Percentiles rank a stretch among this genome's conserved stretches.
Evolutionary conservation across 208 protist genomes (phyloP).

Genomic region (Trichomonas vaginalis): DNA sequence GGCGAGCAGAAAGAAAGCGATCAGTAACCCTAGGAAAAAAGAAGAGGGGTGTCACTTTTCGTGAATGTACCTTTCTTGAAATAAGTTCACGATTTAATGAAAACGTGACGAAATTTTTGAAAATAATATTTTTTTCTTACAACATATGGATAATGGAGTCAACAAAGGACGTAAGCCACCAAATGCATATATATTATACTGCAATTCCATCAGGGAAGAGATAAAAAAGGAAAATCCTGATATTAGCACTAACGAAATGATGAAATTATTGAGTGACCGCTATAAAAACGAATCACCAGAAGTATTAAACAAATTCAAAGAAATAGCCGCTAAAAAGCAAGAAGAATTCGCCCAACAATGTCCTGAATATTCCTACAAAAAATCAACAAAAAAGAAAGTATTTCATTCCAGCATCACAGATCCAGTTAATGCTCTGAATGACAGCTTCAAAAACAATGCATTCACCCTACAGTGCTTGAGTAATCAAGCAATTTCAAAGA

Average conservation of each 20-base stretch:
- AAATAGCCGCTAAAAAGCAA: background rate
- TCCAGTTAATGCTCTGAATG: background rate
- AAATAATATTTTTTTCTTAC: too few relatives aligned
- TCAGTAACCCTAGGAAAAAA: too few relatives aligned
- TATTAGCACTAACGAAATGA: background rate
- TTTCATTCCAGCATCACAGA: background rate
- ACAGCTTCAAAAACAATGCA: background rate
- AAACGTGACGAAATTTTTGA: too few relatives aligned
- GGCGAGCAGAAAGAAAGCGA: too few relatives aligned
- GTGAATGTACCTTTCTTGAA: too few relatives aligned
- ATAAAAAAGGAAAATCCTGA: background rate
- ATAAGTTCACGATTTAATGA: too few relatives aligned
- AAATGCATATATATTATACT: background rate
- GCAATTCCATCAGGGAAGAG: background rate
- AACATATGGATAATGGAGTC: background rate
- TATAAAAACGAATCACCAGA: background rate
- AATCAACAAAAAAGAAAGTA: background rate
- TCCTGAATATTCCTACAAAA: background rate
- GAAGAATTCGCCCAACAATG: background rate
- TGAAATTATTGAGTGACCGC: background rate
- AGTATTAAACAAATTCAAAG: background rate
- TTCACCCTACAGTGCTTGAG: background rate
- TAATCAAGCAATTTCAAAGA: background rate
- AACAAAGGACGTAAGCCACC: background rate
- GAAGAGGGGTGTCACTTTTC: too few relatives aligned